Evolutionary conservation across 2,329 filamentous ascomycete genomes (phyloP).

Genomic region (Monosporascus sp.): DNA sequence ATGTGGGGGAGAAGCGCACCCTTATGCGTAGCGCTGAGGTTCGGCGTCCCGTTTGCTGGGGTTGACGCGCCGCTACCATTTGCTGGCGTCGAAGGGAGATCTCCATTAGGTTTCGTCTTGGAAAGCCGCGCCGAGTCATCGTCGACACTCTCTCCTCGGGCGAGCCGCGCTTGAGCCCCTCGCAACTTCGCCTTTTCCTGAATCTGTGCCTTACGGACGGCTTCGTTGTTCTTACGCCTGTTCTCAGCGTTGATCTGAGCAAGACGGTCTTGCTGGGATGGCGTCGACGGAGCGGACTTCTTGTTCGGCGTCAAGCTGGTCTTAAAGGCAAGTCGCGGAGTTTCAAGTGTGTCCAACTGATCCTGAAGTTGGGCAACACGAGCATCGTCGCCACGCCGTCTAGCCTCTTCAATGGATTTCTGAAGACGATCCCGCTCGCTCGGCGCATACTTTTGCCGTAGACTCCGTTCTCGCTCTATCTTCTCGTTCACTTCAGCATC

Average conservation of each 20-base stretch:
- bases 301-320: slow-evolving; percentile 55
- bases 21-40: slow-evolving; percentile 35
- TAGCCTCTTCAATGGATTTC: slow-evolving; percentile 61
- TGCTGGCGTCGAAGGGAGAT: slow-evolving; percentile 43
- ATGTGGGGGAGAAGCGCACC: slow-evolving; percentile 44
- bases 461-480: slow-evolving; percentile 62
- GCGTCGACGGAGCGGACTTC: slow-evolving; percentile 43
- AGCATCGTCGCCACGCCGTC: slow-evolving; percentile 56
- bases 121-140: slow-evolving; percentile 58
- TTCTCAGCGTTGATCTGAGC: slow-evolving; percentile 81
- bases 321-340: slow-evolving; percentile 68
- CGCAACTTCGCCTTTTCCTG: slow-evolving; percentile 66
- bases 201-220: slow-evolving; percentile 84
- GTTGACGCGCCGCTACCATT: slow-evolving; percentile 46
- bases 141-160: slow-evolving; percentile 56
- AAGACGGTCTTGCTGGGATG: slow-evolving; percentile 73
- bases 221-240: slow-evolving; percentile 77
- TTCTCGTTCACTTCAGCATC: slow-evolving; percentile 77
- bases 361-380: slow-evolving; percentile 50
- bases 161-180: slow-evolving; percentile 55
- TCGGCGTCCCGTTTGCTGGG: slow-evolving; percentile 49
- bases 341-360: slow-evolving; percentile 57
- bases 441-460: slow-evolving; percentile 62
- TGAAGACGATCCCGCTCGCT: slow-evolving; percentile 64
- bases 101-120: slow-evolving; percentile 57